A percentile compares a stretch with the other conserved stretches of the same genome.
Evolutionary conservation across 306 rosid genomes (phyloP).

Genomic region (Casuarina equisetifolia): DNA sequence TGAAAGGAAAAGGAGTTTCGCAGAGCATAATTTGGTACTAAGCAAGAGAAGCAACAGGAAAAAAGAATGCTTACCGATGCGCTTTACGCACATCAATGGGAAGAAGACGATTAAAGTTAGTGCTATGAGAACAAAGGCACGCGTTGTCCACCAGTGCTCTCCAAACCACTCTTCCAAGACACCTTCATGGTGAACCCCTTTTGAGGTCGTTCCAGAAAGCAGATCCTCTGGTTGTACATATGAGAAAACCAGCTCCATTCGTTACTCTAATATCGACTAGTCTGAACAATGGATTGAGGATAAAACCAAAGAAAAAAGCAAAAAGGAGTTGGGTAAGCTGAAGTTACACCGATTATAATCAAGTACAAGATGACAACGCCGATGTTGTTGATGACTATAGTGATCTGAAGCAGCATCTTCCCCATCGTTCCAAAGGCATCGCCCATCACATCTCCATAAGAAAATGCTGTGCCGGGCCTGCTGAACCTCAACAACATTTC

Average conservation of each 20-base stretch:
- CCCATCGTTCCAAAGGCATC: conserved; percentile 40
- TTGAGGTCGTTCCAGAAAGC: conserved; percentile 40
- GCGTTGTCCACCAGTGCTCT: conserved; percentile 49
- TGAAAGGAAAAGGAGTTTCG: too few relatives aligned
- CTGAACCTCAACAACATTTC: conserved; percentile 44
- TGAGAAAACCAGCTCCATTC: background rate
- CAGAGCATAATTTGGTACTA: background rate
- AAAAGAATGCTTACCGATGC: conserved; percentile 32
- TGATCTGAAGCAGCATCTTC: conserved; percentile 30
- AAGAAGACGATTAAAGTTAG: conserved; percentile 30
- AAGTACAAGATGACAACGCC: conserved; percentile 43
- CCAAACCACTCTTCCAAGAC: conserved; percentile 46
- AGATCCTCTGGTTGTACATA: conserved; percentile 29
- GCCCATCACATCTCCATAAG: conserved; percentile 41
- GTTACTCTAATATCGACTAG: background rate
- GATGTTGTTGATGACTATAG: conserved; percentile 37
- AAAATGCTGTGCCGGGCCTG: conserved; percentile 21
- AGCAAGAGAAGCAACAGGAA: background rate
- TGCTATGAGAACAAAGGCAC: conserved; percentile 37
- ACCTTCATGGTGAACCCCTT: conserved; percentile 42
- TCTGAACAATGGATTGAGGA: background rate
- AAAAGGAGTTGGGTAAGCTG: background rate
- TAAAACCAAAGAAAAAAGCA: background rate
- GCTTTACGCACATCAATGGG: conserved; percentile 40
- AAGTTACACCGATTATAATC: conserved; percentile 44